Base-by-base conservation (phyloP, 495 filamentous ascomycete genomes). In the Lichina pygmaea region DNA sequence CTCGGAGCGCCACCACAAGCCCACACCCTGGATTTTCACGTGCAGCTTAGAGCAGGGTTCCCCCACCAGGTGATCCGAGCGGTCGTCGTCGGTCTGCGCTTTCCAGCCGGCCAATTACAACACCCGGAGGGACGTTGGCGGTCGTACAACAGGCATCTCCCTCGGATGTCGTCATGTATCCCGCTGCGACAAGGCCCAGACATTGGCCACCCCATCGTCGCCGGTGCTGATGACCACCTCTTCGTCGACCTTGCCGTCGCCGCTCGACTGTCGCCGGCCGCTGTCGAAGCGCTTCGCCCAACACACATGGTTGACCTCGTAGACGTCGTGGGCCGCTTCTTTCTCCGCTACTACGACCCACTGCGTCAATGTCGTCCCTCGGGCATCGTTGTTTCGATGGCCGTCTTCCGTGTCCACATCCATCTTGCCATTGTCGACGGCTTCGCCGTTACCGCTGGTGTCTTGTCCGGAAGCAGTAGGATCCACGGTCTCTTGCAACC, bases 221-320 rank as follows among this genome's bases (percentile, higher is more conserved):
- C 79, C 82, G 2, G 79, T 82, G 8, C 76, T 77, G 10, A 86
- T 63, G 43, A 91, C 58, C 51, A 86, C 71, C 58, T 89, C 82
- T 50, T 86, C 76, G 7, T 65, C 64, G 11, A 3, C 12, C 64
- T 62, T 7, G 59, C 57, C 45, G 52, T 62, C 42, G 55, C 57
- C 39, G 64, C 62, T 8, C 51, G 52, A n/a, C 12, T 5, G 37
- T 48, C 17, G 8, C 42, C 34, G 24, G 5, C 57, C 66, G 4
- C 57, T 47, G 49, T 77, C 73, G 51, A 63, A 75, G 37, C 73
- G 54, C 52, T 63, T 67, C 43, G 73, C 74, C 86, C 89, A 95
- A 7, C 71, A 70, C 33, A 84, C 71, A 56, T 92, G 80, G 49
- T 97, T 97, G 51, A 95, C 65, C 58, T 97, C 89, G 55, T 83